Percentiles rank a stretch among this genome's conserved stretches.
Evolutionary conservation across 1,284 basidiomycete species (phyloP).

Genomic region (Boletus chippewaensis): DNA sequence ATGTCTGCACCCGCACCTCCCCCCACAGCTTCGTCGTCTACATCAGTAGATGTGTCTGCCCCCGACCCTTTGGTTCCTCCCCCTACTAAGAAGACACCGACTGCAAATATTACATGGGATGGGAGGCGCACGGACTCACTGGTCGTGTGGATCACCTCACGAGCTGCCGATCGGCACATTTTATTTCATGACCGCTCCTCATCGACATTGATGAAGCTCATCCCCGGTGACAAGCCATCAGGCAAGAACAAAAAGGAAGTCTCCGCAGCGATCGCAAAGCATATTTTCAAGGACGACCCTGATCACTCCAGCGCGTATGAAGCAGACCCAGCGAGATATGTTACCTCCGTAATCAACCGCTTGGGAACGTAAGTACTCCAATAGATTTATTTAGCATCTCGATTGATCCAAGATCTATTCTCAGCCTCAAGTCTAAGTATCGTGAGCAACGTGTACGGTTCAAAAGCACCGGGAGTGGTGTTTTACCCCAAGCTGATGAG

Average conservation of each 20-base stretch:
- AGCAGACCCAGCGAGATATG: not conserved
- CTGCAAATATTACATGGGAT: too few species aligned
- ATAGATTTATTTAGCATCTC: too few species aligned
- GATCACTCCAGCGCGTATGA: not conserved
- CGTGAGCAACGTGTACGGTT: not conserved
- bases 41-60: too few species aligned
- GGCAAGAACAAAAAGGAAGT: conserved; percentile 9
- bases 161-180: not conserved
- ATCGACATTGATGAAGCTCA: not conserved
- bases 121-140: not conserved
- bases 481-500: not conserved
- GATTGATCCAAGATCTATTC: too few species aligned
- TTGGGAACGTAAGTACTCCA: not conserved
- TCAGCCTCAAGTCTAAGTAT: not conserved
- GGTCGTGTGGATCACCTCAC: not conserved
- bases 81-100: too few species aligned
- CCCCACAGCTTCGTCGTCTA: too few species aligned
- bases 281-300: conserved; percentile 1
- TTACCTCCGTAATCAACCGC: too few species aligned
- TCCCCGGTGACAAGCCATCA: not conserved
- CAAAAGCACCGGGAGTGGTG: conserved; percentile 1
- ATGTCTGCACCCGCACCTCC: too few species aligned
- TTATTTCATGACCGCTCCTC: not conserved
- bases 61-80: too few species aligned
- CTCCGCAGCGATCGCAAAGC: not conserved